These are phyloP conservation scores for Biscogniauxia sp. DNA, from an alignment of 2,329 filamentous ascomycete species.

Conservation along the genomic window DNA sequence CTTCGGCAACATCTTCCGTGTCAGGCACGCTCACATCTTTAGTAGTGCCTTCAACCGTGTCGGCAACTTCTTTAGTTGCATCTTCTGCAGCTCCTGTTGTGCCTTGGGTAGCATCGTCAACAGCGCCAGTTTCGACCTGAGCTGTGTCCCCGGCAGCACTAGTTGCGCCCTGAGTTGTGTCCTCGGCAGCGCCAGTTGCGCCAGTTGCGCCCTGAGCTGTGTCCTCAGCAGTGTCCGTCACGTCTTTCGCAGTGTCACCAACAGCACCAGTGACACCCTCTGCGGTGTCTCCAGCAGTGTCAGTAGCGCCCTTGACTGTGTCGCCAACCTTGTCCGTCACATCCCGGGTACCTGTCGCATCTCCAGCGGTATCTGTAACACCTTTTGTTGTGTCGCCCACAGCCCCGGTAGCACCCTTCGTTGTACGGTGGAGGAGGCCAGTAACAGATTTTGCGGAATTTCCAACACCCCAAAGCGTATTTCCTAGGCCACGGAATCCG, in stretches of 20 bases:
- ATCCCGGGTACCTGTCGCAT: slow-evolving; percentile 22
- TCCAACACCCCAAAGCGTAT: slow-evolving; percentile 24
- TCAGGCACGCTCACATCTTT: slow-evolving; percentile 14
- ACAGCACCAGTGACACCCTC: slow-evolving; percentile 13
- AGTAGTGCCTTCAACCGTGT: slow-evolving; percentile 21
- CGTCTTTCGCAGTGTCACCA: slow-evolving; percentile 18
- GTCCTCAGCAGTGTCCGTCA: slow-evolving; percentile 12
- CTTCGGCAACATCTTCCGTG: slow-evolving; percentile 18
- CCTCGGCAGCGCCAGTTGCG: slow-evolving; percentile 8
- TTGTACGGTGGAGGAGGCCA: slow-evolving; percentile 21
- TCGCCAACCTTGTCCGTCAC: slow-evolving; percentile 23
- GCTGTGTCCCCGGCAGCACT: too few relatives aligned
- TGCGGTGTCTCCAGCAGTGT: slow-evolving; percentile 12
- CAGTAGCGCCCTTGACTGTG: slow-evolving; percentile 18
- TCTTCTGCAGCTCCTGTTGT: slow-evolving; percentile 20
- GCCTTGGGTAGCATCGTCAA: slow-evolving; percentile 22
- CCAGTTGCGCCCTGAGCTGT: slow-evolving; percentile 10
- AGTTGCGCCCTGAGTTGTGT: slow-evolving; percentile 5
- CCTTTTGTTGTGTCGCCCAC: slow-evolving; percentile 23
- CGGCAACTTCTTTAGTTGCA: slow-evolving; percentile 14
- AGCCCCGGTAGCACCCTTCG: slow-evolving; percentile 21
- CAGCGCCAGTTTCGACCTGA: slow-evolving; percentile 7
- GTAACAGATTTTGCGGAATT: slow-evolving; percentile 22
- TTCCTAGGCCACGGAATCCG: slow-evolving; percentile 16
- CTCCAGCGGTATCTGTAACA: slow-evolving; percentile 23